Evolutionary conservation across 805 yeast genomes (phyloP).

Genomic region (Teunomyces panamensis): DNA sequence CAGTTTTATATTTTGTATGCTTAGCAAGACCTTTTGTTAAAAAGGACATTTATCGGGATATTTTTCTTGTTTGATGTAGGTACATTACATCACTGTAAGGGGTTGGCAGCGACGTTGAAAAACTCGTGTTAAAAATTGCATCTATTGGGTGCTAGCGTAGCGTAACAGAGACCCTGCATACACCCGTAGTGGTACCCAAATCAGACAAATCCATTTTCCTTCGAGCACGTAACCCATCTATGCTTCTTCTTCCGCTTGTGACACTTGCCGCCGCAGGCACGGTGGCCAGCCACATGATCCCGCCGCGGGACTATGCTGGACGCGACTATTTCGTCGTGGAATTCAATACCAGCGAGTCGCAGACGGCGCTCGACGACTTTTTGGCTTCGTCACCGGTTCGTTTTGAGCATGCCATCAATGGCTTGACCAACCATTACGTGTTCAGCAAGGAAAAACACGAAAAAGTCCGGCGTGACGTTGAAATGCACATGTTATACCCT

Average conservation of each 20-base stretch:
- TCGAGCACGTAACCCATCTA: neutral
- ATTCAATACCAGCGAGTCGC: slow-evolving; percentile 29
- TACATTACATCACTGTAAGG: neutral
- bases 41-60: no score
- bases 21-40: no score
- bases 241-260: slow-evolving; percentile 2
- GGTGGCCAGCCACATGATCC: slow-evolving; percentile 8
- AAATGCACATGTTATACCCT: slow-evolving; percentile 53
- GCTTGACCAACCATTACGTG: slow-evolving; percentile 60
- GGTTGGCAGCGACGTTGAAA: no score
- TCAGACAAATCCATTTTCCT: neutral
- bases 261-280: slow-evolving; percentile 2
- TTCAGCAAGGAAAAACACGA: slow-evolving; percentile 51
- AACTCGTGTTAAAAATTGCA: no score
- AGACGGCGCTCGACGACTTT: slow-evolving; percentile 33
- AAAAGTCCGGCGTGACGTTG: neutral
- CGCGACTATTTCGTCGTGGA: slow-evolving; percentile 66
- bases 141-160: no score
- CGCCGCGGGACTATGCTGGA: slow-evolving; percentile 43
- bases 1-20: no score
- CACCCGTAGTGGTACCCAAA: neutral
- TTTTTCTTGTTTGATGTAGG: neutral
- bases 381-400: slow-evolving; percentile 10
- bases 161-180: neutral
- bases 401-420: slow-evolving; percentile 65